These are phyloP conservation scores for Hortiboletus campestris DNA, from an alignment of 768 basidiomycete genomes.

Conservation along the genomic window DNA sequence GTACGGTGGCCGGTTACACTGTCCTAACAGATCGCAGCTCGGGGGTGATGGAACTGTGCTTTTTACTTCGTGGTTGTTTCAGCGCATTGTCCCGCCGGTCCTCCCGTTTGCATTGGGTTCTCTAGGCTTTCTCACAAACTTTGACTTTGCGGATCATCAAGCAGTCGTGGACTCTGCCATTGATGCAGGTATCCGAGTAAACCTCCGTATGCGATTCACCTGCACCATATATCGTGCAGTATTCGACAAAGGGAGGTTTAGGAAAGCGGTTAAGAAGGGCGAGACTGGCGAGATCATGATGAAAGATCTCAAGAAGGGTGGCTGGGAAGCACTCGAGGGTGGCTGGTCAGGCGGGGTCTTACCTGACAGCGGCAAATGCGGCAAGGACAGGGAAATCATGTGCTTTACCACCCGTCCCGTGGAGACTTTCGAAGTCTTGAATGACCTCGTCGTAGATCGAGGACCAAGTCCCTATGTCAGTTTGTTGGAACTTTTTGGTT, in stretches of 20 bases:
- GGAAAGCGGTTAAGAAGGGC: slow-evolving; percentile 87
- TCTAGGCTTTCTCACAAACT: slow-evolving; percentile 95
- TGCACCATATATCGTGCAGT: slow-evolving; percentile 97
- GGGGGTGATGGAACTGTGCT: slow-evolving; percentile 98
- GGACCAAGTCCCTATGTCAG: slow-evolving; percentile 98
- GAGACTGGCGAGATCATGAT: slow-evolving; percentile 97
- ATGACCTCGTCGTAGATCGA: slow-evolving; percentile 96
- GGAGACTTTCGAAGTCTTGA: slow-evolving; percentile 94
- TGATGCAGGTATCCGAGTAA: slow-evolving; percentile 93
- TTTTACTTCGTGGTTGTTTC: slow-evolving; percentile 99
- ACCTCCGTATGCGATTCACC: slow-evolving; percentile 98
- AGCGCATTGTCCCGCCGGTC: slow-evolving; percentile 97
- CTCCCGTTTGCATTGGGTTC: slow-evolving; percentile 97
- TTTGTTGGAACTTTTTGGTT: slow-evolving; percentile 93
- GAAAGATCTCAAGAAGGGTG: slow-evolving; percentile 84
- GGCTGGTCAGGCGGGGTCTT: slow-evolving; percentile 52
- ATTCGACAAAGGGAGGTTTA: slow-evolving; percentile 61
- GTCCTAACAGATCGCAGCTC: slow-evolving; percentile 51
- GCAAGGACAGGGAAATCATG: slow-evolving; percentile 95
- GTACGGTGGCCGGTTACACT: background rate
- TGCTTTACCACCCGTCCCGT: slow-evolving; percentile 94
- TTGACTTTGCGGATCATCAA: slow-evolving; percentile 86
- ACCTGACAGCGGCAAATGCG: slow-evolving; percentile 43
- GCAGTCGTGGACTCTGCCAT: slow-evolving; percentile 84
- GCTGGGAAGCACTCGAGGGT: slow-evolving; percentile 96